Conservation (phyloP, 208 protist genomes). For the Porcisia hertigi region DNA sequence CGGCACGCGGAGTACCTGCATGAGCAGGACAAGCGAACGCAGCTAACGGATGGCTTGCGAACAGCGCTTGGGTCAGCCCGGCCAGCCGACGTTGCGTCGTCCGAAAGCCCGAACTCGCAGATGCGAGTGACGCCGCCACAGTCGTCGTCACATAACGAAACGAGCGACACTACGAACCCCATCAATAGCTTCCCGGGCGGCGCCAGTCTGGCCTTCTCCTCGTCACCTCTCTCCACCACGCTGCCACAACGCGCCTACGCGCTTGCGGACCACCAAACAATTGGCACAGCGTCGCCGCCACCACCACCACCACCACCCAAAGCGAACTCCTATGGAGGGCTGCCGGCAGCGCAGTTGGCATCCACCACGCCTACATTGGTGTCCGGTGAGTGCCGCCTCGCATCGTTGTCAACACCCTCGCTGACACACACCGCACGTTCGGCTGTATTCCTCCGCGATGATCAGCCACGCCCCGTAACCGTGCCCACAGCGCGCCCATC, state of each 20-base stretch:
- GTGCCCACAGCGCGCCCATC: neutral
- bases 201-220: neutral
- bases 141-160: neutral
- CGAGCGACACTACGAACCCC: neutral
- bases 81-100: neutral
- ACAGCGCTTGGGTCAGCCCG: neutral
- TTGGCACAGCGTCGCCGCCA: neutral
- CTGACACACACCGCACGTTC: neutral
- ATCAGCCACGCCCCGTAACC: neutral
- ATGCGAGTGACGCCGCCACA: neutral
- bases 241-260: constrained; percentile 1
- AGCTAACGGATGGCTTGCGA: constrained; percentile 9
- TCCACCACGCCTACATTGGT: neutral
- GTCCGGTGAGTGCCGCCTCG: constrained; percentile 1
- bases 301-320: neutral
- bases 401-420: neutral
- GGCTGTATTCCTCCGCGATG: neutral
- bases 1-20: constrained; percentile 12
- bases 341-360: neutral
- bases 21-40: neutral
- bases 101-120: neutral
- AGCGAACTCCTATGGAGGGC: neutral
- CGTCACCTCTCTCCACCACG: neutral
- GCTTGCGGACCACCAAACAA: neutral
- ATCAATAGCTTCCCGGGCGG: neutral